Evolutionary conservation across 2,329 filamentous ascomycete genomes (phyloP).

Genomic region (Furcasterigmium furcatum): DNA sequence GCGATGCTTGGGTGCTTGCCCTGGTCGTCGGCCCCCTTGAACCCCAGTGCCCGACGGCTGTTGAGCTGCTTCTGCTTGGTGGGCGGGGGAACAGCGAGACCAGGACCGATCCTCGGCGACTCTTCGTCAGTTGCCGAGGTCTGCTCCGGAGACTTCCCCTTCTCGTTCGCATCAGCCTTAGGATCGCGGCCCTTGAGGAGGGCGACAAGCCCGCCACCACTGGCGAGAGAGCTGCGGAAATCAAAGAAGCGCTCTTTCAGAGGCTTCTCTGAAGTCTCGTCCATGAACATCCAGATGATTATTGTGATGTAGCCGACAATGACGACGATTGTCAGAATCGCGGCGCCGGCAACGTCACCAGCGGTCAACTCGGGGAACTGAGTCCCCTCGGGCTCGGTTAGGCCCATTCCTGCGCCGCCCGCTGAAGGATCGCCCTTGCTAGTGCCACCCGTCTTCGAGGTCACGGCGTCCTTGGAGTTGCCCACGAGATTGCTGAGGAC

Average conservation of each 20-base stretch:
- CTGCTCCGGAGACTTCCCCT: conserved; percentile 9
- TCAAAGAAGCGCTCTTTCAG: conserved; percentile 25
- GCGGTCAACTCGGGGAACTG: conserved; percentile 21
- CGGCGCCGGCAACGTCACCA: conserved; percentile 66
- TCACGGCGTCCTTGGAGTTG: conserved; percentile 31
- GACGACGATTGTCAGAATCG: conserved; percentile 57
- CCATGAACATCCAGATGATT: conserved; percentile 43
- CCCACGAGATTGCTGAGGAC: conserved; percentile 59
- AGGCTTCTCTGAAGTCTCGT: conserved; percentile 38
- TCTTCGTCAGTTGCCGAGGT: conserved; percentile 6
- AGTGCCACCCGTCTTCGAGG: conserved; percentile 54
- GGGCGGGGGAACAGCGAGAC: neutral
- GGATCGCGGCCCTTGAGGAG: neutral
- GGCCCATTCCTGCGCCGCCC: conserved; percentile 43
- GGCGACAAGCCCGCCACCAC: conserved; percentile 6
- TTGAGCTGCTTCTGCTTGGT: neutral
- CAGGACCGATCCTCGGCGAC: neutral
- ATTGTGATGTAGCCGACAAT: conserved; percentile 54
- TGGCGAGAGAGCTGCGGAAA: conserved; percentile 11
- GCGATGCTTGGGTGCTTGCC: neutral
- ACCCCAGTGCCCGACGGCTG: neutral
- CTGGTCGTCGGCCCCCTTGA: neutral
- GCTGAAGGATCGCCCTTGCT: conserved; percentile 43
- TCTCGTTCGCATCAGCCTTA: conserved; percentile 9
- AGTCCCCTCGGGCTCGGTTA: conserved; percentile 15